Conservation (phyloP, 805 yeast genomes). For the Sugiyamaella chiloensis region DNA sequence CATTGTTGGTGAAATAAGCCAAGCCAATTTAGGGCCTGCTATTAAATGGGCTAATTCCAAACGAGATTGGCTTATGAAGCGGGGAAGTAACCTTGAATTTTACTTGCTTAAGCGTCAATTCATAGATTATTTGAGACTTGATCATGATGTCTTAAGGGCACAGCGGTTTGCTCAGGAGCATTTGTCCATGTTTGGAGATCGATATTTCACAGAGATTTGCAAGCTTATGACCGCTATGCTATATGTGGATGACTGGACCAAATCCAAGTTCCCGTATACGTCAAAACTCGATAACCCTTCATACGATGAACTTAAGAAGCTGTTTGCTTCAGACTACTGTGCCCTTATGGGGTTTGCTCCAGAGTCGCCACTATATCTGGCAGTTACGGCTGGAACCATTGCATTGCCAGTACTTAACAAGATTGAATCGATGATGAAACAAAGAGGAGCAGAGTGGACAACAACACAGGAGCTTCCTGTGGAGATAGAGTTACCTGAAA, state of each 20-base stretch:
- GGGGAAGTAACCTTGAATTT: conserved; percentile 46
- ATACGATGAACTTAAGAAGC: conserved; percentile 31
- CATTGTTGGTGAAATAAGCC: conserved; percentile 38
- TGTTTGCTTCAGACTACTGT: conserved; percentile 51
- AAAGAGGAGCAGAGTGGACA: conserved; percentile 50
- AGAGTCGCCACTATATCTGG: conserved; percentile 51
- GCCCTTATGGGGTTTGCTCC: conserved; percentile 46
- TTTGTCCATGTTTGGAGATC: conserved; percentile 40
- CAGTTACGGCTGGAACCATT: conserved; percentile 50
- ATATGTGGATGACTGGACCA: conserved; percentile 20
- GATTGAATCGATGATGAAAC: conserved; percentile 41
- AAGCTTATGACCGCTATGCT: conserved; percentile 42
- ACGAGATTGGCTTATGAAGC: conserved; percentile 28
- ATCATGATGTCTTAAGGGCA: conserved; percentile 27
- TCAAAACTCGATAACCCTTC: conserved; percentile 29
- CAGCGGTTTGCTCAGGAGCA: conserved; percentile 42
- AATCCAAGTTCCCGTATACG: conserved; percentile 26
- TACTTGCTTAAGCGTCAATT: conserved; percentile 44
- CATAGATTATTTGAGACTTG: conserved; percentile 28
- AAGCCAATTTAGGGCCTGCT: conserved; percentile 43
- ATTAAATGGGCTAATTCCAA: conserved; percentile 45
- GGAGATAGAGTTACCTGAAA: conserved; percentile 53
- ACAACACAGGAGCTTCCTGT: conserved; percentile 59
- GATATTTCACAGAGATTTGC: conserved; percentile 43
- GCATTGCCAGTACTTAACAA: conserved; percentile 54